phyloP scores from a whole-genome alignment of 1,139 yeast species.

The Taphrina sp. region DNA sequence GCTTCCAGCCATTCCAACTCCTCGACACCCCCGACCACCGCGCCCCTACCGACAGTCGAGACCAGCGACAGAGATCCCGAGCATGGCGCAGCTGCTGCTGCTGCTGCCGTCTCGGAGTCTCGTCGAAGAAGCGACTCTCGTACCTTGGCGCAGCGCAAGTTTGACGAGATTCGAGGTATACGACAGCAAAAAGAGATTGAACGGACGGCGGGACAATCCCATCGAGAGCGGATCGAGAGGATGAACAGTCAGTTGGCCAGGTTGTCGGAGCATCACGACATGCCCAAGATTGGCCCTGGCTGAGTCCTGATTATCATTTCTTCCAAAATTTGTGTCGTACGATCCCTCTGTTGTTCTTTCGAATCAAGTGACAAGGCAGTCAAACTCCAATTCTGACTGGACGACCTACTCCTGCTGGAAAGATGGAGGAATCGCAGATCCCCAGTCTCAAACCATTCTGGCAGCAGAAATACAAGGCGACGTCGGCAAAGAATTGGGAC shows the following conservation, averaged over 20 bases:
- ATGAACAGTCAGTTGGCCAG: conserved; percentile 40
- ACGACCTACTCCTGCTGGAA: too few relatives aligned
- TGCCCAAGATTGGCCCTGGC: conserved; percentile 40
- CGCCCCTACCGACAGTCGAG: background rate
- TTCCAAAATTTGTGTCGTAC: background rate
- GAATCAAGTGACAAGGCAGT: too few relatives aligned
- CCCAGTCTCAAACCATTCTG: conserved; percentile 32
- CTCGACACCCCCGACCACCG: background rate
- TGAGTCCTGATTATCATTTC: background rate
- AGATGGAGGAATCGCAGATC: background rate
- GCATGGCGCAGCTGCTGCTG: background rate
- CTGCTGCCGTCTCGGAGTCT: too few relatives aligned
- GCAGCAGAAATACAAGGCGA: conserved; percentile 32
- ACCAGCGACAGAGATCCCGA: background rate
- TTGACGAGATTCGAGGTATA: conserved; percentile 40
- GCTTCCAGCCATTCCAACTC: background rate
- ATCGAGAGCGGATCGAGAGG: conserved; percentile 40
- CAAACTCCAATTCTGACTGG: too few relatives aligned
- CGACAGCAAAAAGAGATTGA: conserved; percentile 38
- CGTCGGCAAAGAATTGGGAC: conserved; percentile 26
- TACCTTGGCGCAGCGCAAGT: conserved; percentile 40
- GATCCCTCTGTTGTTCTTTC: too few relatives aligned
- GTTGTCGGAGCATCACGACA: conserved; percentile 41
- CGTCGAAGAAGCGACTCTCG: conserved; percentile 26
- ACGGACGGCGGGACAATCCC: conserved; percentile 38